phyloP scores from a whole-genome alignment of 148 eudicot genomes.

The Simmondsia chinensis region DNA sequence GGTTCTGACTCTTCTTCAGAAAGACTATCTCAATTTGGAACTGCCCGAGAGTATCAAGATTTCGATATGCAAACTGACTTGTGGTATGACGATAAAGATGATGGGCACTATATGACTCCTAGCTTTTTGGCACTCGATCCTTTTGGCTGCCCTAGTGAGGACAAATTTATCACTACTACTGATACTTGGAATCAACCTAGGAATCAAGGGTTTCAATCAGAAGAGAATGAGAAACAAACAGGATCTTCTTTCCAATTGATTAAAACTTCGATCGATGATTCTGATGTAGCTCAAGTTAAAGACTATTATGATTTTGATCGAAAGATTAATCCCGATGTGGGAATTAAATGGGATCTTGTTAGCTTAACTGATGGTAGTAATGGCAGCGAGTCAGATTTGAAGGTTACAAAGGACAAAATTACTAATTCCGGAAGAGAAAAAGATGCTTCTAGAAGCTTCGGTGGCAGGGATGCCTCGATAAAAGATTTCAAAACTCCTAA shows the following conservation, averaged over 20 bases:
- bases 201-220: conserved; percentile 23
- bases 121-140: conserved; percentile 39
- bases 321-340: conserved; percentile 8
- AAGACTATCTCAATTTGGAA: conserved; percentile 87
- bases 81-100: conserved; percentile 85
- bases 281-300: conserved; percentile 24
- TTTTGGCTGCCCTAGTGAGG: conserved; percentile 64
- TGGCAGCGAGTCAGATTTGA: conserved; percentile 6
- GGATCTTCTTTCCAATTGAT: conserved; percentile 29
- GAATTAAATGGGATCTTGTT: conserved; percentile 14
- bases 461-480: too few relatives aligned
- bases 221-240: conserved; percentile 13
- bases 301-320: conserved; percentile 29
- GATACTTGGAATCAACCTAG: conserved; percentile 26
- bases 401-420: conserved; percentile 8
- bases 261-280: conserved; percentile 14
- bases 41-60: conserved; percentile 90
- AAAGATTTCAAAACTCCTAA: too few relatives aligned
- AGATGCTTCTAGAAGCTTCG: conserved; percentile 12
- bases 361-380: conserved; percentile 6
- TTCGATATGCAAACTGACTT: conserved; percentile 85
- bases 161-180: conserved; percentile 71
- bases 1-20: conserved; percentile 85
- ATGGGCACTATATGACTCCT: conserved; percentile 54
- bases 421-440: conserved; percentile 1